Evolutionary conservation across 2,329 filamentous ascomycete species (phyloP), one percentile per base, ranked within the genome.

Genomic region (Colletotrichum liriopes): DNA sequence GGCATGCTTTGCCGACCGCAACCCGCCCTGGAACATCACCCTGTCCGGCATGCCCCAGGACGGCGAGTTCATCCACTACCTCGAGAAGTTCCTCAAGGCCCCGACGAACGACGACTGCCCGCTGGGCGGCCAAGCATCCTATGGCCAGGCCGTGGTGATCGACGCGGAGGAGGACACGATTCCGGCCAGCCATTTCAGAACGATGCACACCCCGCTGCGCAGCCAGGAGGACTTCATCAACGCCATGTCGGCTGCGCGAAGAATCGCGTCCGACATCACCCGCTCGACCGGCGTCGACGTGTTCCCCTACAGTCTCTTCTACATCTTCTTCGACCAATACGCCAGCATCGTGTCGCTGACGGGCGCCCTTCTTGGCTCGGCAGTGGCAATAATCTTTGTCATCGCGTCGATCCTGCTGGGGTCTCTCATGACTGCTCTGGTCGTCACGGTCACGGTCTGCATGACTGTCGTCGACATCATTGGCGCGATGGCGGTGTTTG

Each of bases 301-400:
- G 3, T 99, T 99, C 87, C 94, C 96, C 0, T 99, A 99, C 85
- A 97, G 94, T 76, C 92, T 98, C 73, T 98, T 98, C 81, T 99
- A 99, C 85, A 95, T 99, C 81, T 99, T 98, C 89, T 99, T 99
- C 81, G 96, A 99, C 80, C 96, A 98, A 81, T 99, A 99, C 79
- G 89, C 94, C 7, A 90, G 90, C 70, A 98, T 99, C 73, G 91
- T 97, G 26, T 87, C 89, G 14, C 87, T 98, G 5, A 95, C 96
- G 0, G 92, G 89, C 0, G 90, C 92, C 0, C 89, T 99, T 1
- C 89, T 99, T 39, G 93, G 93, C 51, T 93, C 94, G 4, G 96
- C 95, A 0, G 86, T 98, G 18, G 94, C 89, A 35, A 93, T 98
- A 75, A 97, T 98, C 72, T 93, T 98, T 71, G 80, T 93, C 72